These are phyloP conservation scores for Ambrosiella beaveri DNA, from an alignment of 2,329 filamentous ascomycete genomes.

Conservation along the genomic window DNA sequence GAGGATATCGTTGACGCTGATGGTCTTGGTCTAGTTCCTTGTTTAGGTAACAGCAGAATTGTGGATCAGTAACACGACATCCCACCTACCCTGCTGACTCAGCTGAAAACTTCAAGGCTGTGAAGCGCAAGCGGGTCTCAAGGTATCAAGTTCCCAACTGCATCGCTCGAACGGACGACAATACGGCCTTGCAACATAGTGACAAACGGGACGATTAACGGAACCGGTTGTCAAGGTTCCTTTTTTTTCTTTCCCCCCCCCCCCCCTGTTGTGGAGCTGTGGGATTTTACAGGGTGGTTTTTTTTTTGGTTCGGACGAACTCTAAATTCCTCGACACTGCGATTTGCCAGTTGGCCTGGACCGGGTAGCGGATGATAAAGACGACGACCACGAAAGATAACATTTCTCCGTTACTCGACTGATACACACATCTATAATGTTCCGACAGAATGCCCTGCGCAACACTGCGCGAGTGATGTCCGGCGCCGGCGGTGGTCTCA, in stretches of 20 bases:
- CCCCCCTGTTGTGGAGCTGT: neutral
- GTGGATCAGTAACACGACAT: neutral
- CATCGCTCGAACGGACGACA: neutral
- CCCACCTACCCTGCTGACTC: conserved; percentile 3
- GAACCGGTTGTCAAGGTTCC: neutral
- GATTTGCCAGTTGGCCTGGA: no score
- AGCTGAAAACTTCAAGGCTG: conserved; percentile 10
- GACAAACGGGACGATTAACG: neutral
- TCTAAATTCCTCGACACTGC: no score
- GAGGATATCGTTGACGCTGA: neutral
- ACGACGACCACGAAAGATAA: no score
- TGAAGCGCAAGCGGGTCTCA: neutral
- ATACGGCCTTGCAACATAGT: no score
- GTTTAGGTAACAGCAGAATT: neutral
- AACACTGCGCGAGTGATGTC: no score
- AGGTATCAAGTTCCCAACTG: neutral
- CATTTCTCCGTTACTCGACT: no score
- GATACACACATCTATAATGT: no score
- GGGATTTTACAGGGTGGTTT: neutral
- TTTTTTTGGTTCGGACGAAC: neutral
- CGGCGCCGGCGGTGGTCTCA: neutral
- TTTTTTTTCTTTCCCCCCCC: neutral
- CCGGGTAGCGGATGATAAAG: no score
- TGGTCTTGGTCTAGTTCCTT: neutral
- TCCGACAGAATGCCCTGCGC: no score